Conservation (phyloP, 108 stramenopile species). For the Nitzschia sp. region DNA sequence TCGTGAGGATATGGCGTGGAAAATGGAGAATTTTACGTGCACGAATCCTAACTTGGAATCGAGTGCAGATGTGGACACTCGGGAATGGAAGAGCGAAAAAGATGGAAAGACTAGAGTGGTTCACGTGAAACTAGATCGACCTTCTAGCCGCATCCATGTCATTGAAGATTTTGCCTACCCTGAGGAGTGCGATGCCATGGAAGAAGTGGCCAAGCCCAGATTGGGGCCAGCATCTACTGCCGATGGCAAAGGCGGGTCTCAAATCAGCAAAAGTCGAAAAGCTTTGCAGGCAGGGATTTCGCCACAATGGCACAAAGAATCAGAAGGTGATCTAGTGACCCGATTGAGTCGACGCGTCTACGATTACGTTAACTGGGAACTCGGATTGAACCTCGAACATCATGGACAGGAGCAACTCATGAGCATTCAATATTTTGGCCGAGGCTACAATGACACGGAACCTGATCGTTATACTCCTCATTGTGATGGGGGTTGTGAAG, state of each 20-base stretch:
- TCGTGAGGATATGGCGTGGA: slow-evolving; percentile 44
- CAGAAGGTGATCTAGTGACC: slow-evolving; percentile 59
- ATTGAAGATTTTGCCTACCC: slow-evolving; percentile 70
- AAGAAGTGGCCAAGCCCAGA: slow-evolving; percentile 47
- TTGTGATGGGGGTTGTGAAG: slow-evolving; percentile 84
- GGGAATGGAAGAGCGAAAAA: slow-evolving; percentile 26
- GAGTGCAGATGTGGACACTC: slow-evolving; percentile 36
- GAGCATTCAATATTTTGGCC: slow-evolving; percentile 80
- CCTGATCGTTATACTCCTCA: slow-evolving; percentile 94
- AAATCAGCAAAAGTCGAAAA: slow-evolving; percentile 56
- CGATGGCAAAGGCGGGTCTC: slow-evolving; percentile 71
- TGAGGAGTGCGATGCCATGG: slow-evolving; percentile 81
- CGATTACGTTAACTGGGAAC: slow-evolving; percentile 73
- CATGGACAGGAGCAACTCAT: slow-evolving; percentile 87
- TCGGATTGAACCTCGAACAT: slow-evolving; percentile 59
- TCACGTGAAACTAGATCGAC: slow-evolving; percentile 63
- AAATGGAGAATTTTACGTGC: slow-evolving; percentile 74
- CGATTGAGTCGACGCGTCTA: slow-evolving; percentile 63
- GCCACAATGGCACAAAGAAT: slow-evolving; percentile 57
- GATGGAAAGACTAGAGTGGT: slow-evolving; percentile 42
- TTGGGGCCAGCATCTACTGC: slow-evolving; percentile 81
- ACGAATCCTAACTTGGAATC: slow-evolving; percentile 50
- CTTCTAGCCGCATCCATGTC: slow-evolving; percentile 70
- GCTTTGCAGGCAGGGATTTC: slow-evolving; percentile 81
- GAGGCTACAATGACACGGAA: slow-evolving; percentile 63